Conservation (phyloP, 768 basidiomycete genomes). For the Kwoniella sp. region DNA sequence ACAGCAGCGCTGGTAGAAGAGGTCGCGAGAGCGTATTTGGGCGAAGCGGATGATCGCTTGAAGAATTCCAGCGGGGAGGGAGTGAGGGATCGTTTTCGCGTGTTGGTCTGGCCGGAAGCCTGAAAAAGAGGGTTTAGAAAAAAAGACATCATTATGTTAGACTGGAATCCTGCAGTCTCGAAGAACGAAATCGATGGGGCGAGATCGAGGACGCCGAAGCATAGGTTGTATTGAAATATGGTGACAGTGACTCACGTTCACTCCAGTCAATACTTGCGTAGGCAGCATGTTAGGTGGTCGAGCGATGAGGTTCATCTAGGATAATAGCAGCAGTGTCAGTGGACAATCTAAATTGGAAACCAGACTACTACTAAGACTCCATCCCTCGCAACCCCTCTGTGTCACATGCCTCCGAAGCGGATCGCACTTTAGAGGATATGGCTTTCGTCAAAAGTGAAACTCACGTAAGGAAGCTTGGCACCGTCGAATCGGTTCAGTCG, state of each 20-base stretch:
- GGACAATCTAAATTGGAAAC: too few relatives aligned
- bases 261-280: constrained; percentile 65
- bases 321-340: background rate
- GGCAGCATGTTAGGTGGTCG: constrained; percentile 84
- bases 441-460: background rate
- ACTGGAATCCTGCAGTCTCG: background rate
- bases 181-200: background rate
- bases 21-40: constrained; percentile 1
- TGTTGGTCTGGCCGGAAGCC: constrained; percentile 47
- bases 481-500: constrained; percentile 81
- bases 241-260: constrained; percentile 49
- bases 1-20: background rate
- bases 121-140: constrained; percentile 1
- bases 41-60: constrained; percentile 38
- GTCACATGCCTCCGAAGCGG: too few relatives aligned
- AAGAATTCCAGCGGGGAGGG: constrained; percentile 31
- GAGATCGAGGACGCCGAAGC: too few relatives aligned
- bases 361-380: too few relatives aligned
- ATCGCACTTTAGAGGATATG: background rate
- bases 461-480: constrained; percentile 68
- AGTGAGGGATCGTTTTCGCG: constrained; percentile 43
- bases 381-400: too few relatives aligned
- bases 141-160: constrained; percentile 9
- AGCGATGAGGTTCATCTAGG: constrained; percentile 57
- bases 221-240: background rate